phyloP scores from a whole-genome alignment of 164 flowering plant genomes.

The Nelumbo lutea region DNA sequence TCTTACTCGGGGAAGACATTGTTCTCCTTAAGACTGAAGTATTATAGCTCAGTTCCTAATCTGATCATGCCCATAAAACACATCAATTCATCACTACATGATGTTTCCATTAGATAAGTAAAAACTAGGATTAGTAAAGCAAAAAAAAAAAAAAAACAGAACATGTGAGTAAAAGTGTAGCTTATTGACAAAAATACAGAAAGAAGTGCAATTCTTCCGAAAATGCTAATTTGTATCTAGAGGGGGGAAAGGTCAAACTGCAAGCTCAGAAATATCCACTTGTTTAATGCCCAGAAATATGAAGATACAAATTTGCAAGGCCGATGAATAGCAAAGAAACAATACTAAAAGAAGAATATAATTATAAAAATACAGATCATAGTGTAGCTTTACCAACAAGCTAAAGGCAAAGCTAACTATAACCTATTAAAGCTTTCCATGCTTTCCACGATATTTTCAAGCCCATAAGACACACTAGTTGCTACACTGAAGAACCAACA shows the following conservation, averaged over 20 bases:
- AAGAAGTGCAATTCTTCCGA: background rate
- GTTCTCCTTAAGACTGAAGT: conserved; percentile 1
- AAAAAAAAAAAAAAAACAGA: background rate
- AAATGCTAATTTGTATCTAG: background rate
- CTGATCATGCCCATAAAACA: conserved; percentile 6
- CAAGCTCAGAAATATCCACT: background rate
- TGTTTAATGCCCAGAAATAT: background rate
- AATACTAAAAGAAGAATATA: too few species aligned
- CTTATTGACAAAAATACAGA: background rate
- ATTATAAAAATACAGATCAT: too few species aligned
- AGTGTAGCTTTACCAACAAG: too few species aligned
- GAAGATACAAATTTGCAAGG: background rate
- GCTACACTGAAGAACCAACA: too few species aligned
- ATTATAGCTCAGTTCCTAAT: conserved; percentile 7
- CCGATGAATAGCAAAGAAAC: background rate
- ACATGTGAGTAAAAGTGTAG: background rate
- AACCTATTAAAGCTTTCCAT: too few species aligned
- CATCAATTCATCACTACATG: background rate
- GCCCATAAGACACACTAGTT: too few species aligned
- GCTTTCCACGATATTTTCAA: too few species aligned
- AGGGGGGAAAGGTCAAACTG: background rate
- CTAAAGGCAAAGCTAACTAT: too few species aligned
- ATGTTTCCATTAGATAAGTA: background rate
- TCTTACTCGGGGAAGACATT: conserved; percentile 63
- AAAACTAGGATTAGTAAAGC: background rate